Conservation (phyloP, 202 grass and related monocot species). For the Panicum virgatum region DNA sequence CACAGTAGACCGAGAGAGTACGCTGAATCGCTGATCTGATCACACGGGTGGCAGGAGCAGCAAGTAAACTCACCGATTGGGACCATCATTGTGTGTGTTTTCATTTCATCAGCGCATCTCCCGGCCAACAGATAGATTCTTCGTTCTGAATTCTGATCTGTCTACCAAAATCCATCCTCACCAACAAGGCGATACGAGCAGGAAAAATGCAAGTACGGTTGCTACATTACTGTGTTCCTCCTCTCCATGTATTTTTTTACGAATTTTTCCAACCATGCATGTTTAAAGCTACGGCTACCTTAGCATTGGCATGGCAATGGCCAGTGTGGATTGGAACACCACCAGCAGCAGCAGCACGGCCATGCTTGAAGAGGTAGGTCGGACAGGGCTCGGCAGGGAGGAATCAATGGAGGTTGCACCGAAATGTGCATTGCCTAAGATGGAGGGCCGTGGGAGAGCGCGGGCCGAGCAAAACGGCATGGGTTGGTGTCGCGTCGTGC, state of each 20-base stretch:
- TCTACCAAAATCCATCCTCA: background rate
- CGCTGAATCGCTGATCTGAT: background rate
- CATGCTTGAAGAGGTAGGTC: conserved; percentile 21
- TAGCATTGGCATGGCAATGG: background rate
- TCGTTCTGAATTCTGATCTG: conserved; percentile 1
- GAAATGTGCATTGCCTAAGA: conserved; percentile 56
- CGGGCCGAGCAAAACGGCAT: conserved; percentile 37
- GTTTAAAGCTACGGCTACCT: background rate
- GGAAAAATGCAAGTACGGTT: background rate
- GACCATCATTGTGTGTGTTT: background rate
- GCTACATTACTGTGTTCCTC: background rate
- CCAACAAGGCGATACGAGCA: background rate
- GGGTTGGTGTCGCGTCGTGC: conserved; percentile 35
- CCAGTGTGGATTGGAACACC: background rate
- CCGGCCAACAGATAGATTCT: background rate
- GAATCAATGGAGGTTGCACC: conserved; percentile 44
- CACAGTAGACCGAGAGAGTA: background rate
- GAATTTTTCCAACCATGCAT: background rate
- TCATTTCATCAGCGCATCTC: background rate
- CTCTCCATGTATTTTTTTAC: background rate
- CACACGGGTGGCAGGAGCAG: background rate
- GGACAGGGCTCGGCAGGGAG: background rate
- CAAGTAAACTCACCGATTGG: background rate
- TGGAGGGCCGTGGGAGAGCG: background rate
- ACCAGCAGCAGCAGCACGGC: too few relatives aligned